Conservation (phyloP, 441 rosid species). For the Geranium incanum region DNA sequence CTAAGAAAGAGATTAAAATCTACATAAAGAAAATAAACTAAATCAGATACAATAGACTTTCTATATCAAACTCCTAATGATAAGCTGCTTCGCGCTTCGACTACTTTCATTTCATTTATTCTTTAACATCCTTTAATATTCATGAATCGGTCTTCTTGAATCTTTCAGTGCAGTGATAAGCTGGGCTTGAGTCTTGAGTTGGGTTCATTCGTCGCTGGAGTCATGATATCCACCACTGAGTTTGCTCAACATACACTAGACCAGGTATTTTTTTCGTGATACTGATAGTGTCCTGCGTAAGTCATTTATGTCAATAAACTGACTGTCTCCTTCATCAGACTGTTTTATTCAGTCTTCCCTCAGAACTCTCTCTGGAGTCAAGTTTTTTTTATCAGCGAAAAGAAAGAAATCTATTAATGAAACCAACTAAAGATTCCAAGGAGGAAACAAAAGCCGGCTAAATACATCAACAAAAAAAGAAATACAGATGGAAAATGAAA, state of each 20-base stretch:
- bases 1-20: neutral
- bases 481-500: too few species aligned
- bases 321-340: neutral
- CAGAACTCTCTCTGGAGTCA: neutral
- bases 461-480: too few species aligned
- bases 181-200: slow-evolving; percentile 96
- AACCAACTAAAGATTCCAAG: too few species aligned
- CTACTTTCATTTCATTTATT: neutral
- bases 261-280: slow-evolving; percentile 51
- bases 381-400: too few species aligned
- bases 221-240: slow-evolving; percentile 96
- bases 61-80: neutral
- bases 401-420: too few species aligned
- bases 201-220: slow-evolving; percentile 97
- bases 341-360: neutral
- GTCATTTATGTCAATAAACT: neutral
- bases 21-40: neutral
- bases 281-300: neutral
- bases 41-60: neutral
- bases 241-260: slow-evolving; percentile 92
- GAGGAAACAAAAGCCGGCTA: too few species aligned
- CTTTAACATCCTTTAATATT: slow-evolving; percentile 8
- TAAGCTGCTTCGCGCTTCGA: neutral
- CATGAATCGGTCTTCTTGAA: slow-evolving; percentile 23
- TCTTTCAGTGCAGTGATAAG: slow-evolving; percentile 96